Percentiles rank a stretch among this genome's conserved stretches.
Evolutionary conservation across 2,329 filamentous ascomycete genomes (phyloP).

Genomic region (Aspergillus sojae): DNA sequence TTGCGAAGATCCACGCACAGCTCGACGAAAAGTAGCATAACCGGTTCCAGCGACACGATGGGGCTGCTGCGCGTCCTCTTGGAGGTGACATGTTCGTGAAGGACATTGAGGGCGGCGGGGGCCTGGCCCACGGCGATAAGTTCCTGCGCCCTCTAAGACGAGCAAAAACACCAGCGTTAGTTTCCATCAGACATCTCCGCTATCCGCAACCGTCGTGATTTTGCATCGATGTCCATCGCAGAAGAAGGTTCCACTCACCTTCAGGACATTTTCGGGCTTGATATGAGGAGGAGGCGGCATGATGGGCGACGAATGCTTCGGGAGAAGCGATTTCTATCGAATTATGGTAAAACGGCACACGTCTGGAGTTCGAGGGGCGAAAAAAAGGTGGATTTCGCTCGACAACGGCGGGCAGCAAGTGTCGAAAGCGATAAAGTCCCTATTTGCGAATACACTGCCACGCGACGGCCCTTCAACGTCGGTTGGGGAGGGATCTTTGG

Average conservation of each 20-base stretch:
- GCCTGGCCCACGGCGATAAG: slow-evolving; percentile 97
- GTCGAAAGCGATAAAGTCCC: slow-evolving; percentile 26
- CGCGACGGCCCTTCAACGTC: slow-evolving; percentile 35
- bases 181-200: not conserved
- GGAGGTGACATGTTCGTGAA: slow-evolving; percentile 98
- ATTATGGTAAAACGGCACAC: not conserved
- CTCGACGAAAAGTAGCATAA: slow-evolving; percentile 97
- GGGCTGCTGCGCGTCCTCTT: slow-evolving; percentile 97
- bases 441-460: slow-evolving; percentile 36
- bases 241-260: slow-evolving; percentile 51
- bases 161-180: slow-evolving; percentile 23
- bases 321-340: slow-evolving; percentile 20
- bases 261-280: slow-evolving; percentile 98
- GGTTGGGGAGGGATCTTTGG: slow-evolving; percentile 26
- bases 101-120: slow-evolving; percentile 85
- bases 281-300: slow-evolving; percentile 97
- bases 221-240: slow-evolving; percentile 6
- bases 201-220: not conserved
- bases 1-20: slow-evolving; percentile 96
- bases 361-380: slow-evolving; percentile 5
- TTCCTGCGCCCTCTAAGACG: slow-evolving; percentile 78
- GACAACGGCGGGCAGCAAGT: slow-evolving; percentile 32
- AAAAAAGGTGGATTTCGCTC: slow-evolving; percentile 24
- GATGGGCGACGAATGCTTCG: slow-evolving; percentile 44
- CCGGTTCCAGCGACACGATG: slow-evolving; percentile 93